A percentile compares a stretch with the other conserved stretches of the same genome.
These are phyloP conservation scores for Pouteria campechiana DNA, from an alignment of 179 eudicot genomes.

Conservation along the genomic window DNA sequence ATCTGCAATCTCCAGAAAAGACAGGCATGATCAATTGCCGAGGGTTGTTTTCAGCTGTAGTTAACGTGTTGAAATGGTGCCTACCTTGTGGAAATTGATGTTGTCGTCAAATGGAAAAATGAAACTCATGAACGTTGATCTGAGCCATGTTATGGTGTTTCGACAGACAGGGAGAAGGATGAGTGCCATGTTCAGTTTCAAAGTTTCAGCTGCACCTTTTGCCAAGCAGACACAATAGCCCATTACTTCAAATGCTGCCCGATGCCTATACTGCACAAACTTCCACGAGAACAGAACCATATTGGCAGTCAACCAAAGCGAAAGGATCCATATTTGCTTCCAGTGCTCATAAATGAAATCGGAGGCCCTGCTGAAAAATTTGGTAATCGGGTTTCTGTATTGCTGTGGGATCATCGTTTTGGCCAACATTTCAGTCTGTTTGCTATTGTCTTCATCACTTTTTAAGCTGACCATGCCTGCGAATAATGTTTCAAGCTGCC, in stretches of 20 bases:
- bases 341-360: slow-evolving; percentile 65
- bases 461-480: slow-evolving; percentile 52
- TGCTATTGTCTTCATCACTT: slow-evolving; percentile 26
- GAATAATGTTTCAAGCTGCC: slow-evolving; percentile 88
- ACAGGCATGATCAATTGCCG: too few species aligned
- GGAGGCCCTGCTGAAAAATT: slow-evolving; percentile 24
- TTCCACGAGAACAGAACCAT: slow-evolving; percentile 48
- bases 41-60: too few species aligned
- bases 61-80: too few species aligned
- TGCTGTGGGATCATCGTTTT: slow-evolving; percentile 77
- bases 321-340: slow-evolving; percentile 58
- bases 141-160: slow-evolving; percentile 67
- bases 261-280: slow-evolving; percentile 24
- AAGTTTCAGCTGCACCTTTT: slow-evolving; percentile 84
- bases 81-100: slow-evolving; percentile 85
- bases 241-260: slow-evolving; percentile 40
- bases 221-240: slow-evolving; percentile 85
- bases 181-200: slow-evolving; percentile 91
- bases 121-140: slow-evolving; percentile 60
- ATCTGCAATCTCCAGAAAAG: too few species aligned
- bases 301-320: slow-evolving; percentile 48
- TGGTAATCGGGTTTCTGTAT: slow-evolving; percentile 48
- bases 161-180: slow-evolving; percentile 88
- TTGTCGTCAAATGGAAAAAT: slow-evolving; percentile 83
- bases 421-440: slow-evolving; percentile 35